Percentiles rank a stretch among this genome's conserved stretches.
These are phyloP conservation scores for Stromatinia cepivora DNA, from an alignment of 2,329 filamentous ascomycete genomes.

Conservation along the genomic window DNA sequence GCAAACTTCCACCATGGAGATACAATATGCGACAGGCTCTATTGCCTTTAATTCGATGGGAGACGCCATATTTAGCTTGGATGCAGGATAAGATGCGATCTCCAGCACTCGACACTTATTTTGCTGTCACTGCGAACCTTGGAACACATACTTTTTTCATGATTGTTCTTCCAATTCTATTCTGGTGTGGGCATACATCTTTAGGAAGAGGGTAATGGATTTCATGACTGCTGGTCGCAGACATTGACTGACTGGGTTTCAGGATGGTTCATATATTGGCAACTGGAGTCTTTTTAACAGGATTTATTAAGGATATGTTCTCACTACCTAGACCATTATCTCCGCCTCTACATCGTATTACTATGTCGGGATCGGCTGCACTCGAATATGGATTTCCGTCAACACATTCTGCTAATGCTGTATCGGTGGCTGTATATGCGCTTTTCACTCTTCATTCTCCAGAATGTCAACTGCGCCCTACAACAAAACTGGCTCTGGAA, in stretches of 20 bases:
- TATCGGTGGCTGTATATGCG: slow-evolving; percentile 86
- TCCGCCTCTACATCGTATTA: slow-evolving; percentile 89
- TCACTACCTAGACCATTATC: slow-evolving; percentile 90
- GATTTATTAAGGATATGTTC: slow-evolving; percentile 90
- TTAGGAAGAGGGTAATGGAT: slow-evolving; percentile 79
- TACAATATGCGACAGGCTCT: slow-evolving; percentile 78
- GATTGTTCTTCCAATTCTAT: slow-evolving; percentile 88
- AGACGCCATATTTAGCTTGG: slow-evolving; percentile 90
- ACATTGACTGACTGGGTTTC: slow-evolving; percentile 30
- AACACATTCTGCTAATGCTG: slow-evolving; percentile 94
- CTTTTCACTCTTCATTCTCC: slow-evolving; percentile 68
- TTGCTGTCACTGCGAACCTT: slow-evolving; percentile 93
- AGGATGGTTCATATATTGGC: slow-evolving; percentile 75
- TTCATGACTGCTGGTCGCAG: slow-evolving; percentile 12
- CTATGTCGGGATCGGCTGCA: slow-evolving; percentile 93
- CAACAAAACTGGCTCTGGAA: slow-evolving; percentile 64
- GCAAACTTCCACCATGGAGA: slow-evolving; percentile 82
- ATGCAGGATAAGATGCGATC: slow-evolving; percentile 79
- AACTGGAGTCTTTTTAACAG: slow-evolving; percentile 80
- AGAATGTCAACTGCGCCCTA: slow-evolving; percentile 60
- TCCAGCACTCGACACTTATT: slow-evolving; percentile 89
- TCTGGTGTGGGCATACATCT: slow-evolving; percentile 89
- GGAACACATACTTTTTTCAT: slow-evolving; percentile 99
- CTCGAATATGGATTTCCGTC: slow-evolving; percentile 97
- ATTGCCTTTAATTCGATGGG: slow-evolving; percentile 86